These are phyloP conservation scores for Globisporangium nodosum DNA, from an alignment of 352 stramenopile species.

Conservation along the genomic window DNA sequence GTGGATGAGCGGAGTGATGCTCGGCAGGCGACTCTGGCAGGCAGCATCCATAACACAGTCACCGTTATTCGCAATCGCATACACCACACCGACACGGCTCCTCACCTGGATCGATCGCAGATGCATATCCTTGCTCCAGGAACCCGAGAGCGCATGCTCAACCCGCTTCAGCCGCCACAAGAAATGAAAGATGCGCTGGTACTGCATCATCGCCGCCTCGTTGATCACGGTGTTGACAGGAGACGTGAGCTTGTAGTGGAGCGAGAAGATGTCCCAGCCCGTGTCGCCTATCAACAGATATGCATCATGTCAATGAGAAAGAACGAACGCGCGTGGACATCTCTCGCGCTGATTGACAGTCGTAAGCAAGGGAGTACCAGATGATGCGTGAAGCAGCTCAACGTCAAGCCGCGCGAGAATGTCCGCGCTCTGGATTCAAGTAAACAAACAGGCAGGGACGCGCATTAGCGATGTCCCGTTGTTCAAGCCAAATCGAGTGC, in stretches of 20 bases:
- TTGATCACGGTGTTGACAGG: slow-evolving; percentile 89
- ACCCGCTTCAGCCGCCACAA: slow-evolving; percentile 89
- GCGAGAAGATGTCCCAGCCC: slow-evolving; percentile 94
- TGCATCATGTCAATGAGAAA: background rate
- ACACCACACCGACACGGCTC: background rate
- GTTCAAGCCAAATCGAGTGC: background rate
- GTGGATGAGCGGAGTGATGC: slow-evolving; percentile 77
- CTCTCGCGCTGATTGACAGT: background rate
- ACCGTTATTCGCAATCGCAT: slow-evolving; percentile 4
- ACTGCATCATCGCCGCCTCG: slow-evolving; percentile 78
- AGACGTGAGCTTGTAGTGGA: slow-evolving; percentile 87
- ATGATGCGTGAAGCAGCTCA: slow-evolving; percentile 79
- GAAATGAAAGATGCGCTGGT: slow-evolving; percentile 89
- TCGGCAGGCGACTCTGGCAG: slow-evolving; percentile 44
- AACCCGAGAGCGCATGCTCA: slow-evolving; percentile 90
- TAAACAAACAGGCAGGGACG: background rate
- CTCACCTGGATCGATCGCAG: slow-evolving; percentile 89
- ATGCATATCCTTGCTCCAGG: slow-evolving; percentile 97
- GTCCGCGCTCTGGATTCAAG: slow-evolving; percentile 58
- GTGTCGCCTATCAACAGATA: slow-evolving; percentile 46
- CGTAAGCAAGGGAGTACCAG: slow-evolving; percentile 19
- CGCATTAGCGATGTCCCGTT: background rate
- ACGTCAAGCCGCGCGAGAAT: slow-evolving; percentile 92
- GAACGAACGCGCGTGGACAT: background rate
- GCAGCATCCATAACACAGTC: slow-evolving; percentile 8